Evolutionary conservation across 148 eudicot genomes (phyloP), one percentile per base, ranked within the genome.

Genomic region (Fagopyrum homotropicum): DNA sequence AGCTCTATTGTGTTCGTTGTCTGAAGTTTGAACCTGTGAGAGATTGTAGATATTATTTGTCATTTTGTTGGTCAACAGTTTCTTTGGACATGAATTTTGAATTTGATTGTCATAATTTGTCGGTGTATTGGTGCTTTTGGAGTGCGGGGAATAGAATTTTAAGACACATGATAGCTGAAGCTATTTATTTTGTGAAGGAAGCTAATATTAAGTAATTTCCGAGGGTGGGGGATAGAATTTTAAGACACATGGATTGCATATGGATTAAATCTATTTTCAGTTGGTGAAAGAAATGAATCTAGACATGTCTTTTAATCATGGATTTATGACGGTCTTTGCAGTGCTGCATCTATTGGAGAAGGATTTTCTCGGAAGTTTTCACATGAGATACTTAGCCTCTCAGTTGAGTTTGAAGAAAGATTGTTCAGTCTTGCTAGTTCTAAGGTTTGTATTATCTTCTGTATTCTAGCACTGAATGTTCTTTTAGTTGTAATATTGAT

Each of bases 371-470:
- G 49, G 11, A 59, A 56, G 40, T 71, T 72, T 60, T 48, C 43
- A 66, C 55, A 16, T 48, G 19, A 44, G 68, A 72, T 80, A 49
- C 26, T 71, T 74, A 63, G 29, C 51, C 75, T 76, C 76, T 73
- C 84, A 69, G 54, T 51, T 11, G 49, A 55, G 63, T 69, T 83
- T 76, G 82, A 83, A 75, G 49, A 49, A 64, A 82, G 69, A 72
- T 68, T 83, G 10, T 77, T 77, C 68, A 44, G 7, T 69, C 75
- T 68, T 69, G 86, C 83, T 66, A 50, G 35, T 47, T 81, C 84
- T 45, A 69, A 79, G 86, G 88, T 85, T 73, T 57, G 73, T 14
- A 73, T 45, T 75, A 29, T 6, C 70, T 51, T 30, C 55, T 73
- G 11, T 29, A 9, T 60, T 29, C 1, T 60, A 6, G 43, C 55